phyloP scores from a whole-genome alignment of 768 basidiomycete species.

The Mycena albidolilacea region DNA sequence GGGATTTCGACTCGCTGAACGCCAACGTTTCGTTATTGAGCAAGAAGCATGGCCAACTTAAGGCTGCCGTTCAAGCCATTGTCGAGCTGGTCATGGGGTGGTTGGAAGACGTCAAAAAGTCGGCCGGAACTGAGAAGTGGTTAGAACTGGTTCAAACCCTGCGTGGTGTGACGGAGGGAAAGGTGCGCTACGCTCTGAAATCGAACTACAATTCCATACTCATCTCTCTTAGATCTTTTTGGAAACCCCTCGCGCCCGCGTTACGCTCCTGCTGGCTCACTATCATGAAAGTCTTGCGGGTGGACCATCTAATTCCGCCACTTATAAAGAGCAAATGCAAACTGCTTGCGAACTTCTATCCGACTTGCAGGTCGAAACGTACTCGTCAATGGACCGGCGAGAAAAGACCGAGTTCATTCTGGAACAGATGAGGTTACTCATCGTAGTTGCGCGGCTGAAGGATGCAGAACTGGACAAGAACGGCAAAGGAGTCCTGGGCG shows the following conservation, averaged over 20 bases:
- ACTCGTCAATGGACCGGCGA: constrained; percentile 97
- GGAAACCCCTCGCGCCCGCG: constrained; percentile 95
- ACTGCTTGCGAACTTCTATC: constrained; percentile 93
- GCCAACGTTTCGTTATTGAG: constrained; percentile 76
- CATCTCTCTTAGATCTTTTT: constrained; percentile 74
- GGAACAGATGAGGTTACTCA: constrained; percentile 95
- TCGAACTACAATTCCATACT: not conserved
- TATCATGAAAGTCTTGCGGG: constrained; percentile 84
- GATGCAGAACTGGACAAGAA: constrained; percentile 77
- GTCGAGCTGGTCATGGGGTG: constrained; percentile 90
- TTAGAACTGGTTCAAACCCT: constrained; percentile 91
- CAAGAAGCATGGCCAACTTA: constrained; percentile 98
- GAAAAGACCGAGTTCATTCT: constrained; percentile 99
- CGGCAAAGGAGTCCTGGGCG: constrained; percentile 73
- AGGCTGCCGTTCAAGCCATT: constrained; percentile 90
- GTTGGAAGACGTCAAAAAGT: constrained; percentile 81
- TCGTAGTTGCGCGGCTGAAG: constrained; percentile 82
- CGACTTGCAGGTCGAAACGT: constrained; percentile 98
- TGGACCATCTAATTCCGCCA: constrained; percentile 58
- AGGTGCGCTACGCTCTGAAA: constrained; percentile 67
- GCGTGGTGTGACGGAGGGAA: constrained; percentile 95
- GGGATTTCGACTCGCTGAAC: constrained; percentile 81
- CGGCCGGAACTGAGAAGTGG: constrained; percentile 82
- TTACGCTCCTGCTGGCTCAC: constrained; percentile 88
- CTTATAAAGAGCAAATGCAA: constrained; percentile 78